phyloP scores from a whole-genome alignment of 345 rosid genomes.

The Aquilaria sinensis region DNA sequence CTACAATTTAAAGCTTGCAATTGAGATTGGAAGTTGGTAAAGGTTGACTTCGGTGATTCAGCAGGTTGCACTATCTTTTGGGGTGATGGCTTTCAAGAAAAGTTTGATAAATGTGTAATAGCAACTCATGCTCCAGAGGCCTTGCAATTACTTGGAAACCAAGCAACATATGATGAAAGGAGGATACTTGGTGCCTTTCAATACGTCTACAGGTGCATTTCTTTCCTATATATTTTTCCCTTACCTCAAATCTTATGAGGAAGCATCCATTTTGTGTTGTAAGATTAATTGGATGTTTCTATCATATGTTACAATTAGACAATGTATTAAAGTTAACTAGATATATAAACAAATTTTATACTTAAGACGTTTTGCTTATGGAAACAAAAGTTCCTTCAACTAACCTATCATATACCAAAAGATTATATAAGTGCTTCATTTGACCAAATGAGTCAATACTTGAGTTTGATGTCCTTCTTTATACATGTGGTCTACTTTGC shows the following conservation, averaged over 20 bases:
- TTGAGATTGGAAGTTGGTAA: no score
- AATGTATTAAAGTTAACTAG: no score
- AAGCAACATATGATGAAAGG: conserved; percentile 65
- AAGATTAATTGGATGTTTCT: background rate
- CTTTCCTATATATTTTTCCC: background rate
- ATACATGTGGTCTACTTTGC: background rate
- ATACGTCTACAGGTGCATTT: conserved; percentile 62
- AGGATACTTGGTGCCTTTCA: conserved; percentile 86
- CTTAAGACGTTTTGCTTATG: no score
- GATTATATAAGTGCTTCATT: no score
- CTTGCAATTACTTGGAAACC: conserved; percentile 46
- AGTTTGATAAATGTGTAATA: conserved; percentile 45
- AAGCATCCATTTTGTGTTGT: no score
- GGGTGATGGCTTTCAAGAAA: conserved; percentile 45
- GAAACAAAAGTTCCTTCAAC: no score
- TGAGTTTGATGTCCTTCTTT: no score
- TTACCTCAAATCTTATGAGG: background rate
- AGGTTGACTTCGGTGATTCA: background rate
- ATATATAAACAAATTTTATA: no score
- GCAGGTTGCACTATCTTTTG: conserved; percentile 45
- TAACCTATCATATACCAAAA: no score
- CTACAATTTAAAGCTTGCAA: no score
- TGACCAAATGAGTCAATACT: no score
- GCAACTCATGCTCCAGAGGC: conserved; percentile 85
- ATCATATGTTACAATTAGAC: background rate